phyloP scores from a whole-genome alignment of 2,329 filamentous ascomycete species.

The Exophiala sideris region DNA sequence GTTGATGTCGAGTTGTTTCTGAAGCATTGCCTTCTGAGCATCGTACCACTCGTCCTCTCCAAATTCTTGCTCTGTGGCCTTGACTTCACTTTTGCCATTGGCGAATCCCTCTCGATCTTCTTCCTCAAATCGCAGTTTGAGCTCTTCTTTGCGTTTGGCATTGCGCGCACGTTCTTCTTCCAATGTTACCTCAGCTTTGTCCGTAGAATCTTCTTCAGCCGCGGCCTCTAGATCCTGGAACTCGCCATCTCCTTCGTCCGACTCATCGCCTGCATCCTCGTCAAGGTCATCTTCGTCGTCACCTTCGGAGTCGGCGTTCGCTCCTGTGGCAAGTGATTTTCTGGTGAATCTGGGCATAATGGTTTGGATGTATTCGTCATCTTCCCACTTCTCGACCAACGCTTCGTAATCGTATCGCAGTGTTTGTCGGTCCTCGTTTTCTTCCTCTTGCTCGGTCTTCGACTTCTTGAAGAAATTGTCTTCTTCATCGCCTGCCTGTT shows the following conservation, averaged over 20 bases:
- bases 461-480: slow-evolving; percentile 63
- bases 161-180: slow-evolving; percentile 89
- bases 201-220: slow-evolving; percentile 38
- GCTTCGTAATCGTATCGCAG: slow-evolving; percentile 76
- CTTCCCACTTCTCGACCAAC: slow-evolving; percentile 80
- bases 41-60: slow-evolving; percentile 99
- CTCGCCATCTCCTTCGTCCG: slow-evolving; percentile 69
- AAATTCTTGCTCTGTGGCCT: slow-evolving; percentile 72
- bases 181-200: slow-evolving; percentile 50
- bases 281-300: slow-evolving; percentile 56
- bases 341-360: slow-evolving; percentile 74
- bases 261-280: slow-evolving; percentile 46
- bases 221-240: slow-evolving; percentile 85
- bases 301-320: slow-evolving; percentile 52
- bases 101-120: slow-evolving; percentile 92
- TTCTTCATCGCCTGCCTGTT: slow-evolving; percentile 61
- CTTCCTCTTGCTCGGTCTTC: slow-evolving; percentile 46
- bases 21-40: slow-evolving; percentile 86
- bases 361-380: slow-evolving; percentile 70
- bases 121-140: slow-evolving; percentile 91
- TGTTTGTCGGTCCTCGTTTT: slow-evolving; percentile 71
- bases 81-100: slow-evolving; percentile 79
- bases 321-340: slow-evolving; percentile 57
- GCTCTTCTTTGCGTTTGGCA: slow-evolving; percentile 86
- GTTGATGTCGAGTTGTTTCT: slow-evolving; percentile 97